Evolutionary conservation across 2,329 filamentous ascomycete genomes (phyloP).

Genomic region (Aureobasidium namibiae): DNA sequence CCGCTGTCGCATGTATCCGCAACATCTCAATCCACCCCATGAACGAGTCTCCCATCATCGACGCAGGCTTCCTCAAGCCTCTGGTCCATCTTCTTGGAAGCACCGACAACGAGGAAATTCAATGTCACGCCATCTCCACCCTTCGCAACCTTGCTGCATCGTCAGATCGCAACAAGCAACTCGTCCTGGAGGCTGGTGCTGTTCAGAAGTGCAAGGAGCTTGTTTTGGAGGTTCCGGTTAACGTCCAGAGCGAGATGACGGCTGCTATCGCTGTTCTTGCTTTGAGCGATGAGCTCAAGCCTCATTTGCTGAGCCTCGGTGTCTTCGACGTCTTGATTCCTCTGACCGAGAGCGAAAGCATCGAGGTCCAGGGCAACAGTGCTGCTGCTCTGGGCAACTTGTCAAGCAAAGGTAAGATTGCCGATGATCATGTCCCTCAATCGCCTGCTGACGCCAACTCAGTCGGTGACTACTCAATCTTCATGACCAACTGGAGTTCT

Average conservation of each 20-base stretch:
- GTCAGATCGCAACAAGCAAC: constrained; percentile 93
- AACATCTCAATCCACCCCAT: constrained; percentile 98
- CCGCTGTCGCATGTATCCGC: constrained; percentile 93
- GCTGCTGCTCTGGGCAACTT: constrained; percentile 91
- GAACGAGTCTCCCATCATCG: constrained; percentile 97
- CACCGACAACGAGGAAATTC: constrained; percentile 96
- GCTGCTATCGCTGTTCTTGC: constrained; percentile 97
- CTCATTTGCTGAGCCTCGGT: constrained; percentile 78
- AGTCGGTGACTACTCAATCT: constrained; percentile 97
- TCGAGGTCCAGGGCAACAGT: constrained; percentile 97
- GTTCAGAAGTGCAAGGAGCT: constrained; percentile 98
- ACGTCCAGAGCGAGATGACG: constrained; percentile 98
- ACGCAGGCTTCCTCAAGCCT: constrained; percentile 89
- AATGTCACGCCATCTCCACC: constrained; percentile 97
- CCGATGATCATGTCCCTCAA: neutral
- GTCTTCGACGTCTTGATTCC: constrained; percentile 96
- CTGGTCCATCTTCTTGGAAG: constrained; percentile 89
- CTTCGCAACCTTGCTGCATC: constrained; percentile 91
- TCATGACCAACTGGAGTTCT: constrained; percentile 87
- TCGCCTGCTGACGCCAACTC: constrained; percentile 7
- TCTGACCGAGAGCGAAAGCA: constrained; percentile 87
- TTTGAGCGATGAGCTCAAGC: constrained; percentile 90
- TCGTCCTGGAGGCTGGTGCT: constrained; percentile 92
- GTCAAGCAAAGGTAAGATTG: constrained; percentile 77
- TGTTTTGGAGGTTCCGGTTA: constrained; percentile 83